Conservation (phyloP, 352 stramenopile genomes). For the Globisporangium viniferum region DNA sequence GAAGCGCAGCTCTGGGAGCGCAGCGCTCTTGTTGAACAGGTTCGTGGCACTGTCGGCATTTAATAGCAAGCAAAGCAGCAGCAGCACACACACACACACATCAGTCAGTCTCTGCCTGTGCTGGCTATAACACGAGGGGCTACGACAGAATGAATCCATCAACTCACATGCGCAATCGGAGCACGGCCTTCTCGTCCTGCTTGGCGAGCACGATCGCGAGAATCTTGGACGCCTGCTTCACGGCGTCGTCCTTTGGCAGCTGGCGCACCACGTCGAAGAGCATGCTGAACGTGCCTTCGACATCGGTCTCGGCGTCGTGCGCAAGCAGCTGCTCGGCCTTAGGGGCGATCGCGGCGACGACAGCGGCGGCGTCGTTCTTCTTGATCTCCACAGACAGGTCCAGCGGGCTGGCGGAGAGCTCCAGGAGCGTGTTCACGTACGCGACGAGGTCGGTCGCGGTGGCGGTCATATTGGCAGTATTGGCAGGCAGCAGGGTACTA, state of each 20-base stretch:
- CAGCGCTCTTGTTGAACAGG: constrained; percentile 73
- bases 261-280: constrained; percentile 54
- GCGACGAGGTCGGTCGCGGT: constrained; percentile 57
- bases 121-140: neutral
- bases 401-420: constrained; percentile 25
- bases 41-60: constrained; percentile 38
- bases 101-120: neutral
- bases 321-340: constrained; percentile 59
- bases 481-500: neutral
- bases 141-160: neutral
- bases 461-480: neutral
- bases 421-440: constrained; percentile 80
- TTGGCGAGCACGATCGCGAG: constrained; percentile 44
- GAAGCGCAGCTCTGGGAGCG: constrained; percentile 61
- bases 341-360: constrained; percentile 44
- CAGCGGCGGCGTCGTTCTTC: constrained; percentile 50
- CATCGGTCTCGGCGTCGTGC: constrained; percentile 72
- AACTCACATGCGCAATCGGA: constrained; percentile 69
- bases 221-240: constrained; percentile 40
- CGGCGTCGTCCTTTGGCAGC: constrained; percentile 28
- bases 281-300: constrained; percentile 70
- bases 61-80: neutral
- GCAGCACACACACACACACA: neutral
- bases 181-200: constrained; percentile 50
- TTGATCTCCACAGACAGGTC: constrained; percentile 62